Conservation (phyloP, 768 basidiomycete genomes). For the Tylopilus rubrobrunneus region DNA sequence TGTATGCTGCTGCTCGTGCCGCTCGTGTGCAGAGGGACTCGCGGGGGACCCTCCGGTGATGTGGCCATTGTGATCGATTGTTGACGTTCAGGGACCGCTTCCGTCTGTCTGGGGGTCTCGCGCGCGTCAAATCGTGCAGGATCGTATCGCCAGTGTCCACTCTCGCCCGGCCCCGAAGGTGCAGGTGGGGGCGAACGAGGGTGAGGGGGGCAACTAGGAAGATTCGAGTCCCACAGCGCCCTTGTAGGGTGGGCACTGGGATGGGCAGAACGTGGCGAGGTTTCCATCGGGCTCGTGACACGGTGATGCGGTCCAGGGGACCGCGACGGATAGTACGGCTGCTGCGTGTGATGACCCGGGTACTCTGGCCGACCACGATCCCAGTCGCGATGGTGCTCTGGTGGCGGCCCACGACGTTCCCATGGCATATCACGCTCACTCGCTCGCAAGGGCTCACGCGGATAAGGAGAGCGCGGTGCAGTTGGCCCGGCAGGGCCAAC, state of each 20-base stretch:
- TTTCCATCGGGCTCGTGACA: constrained; percentile 50
- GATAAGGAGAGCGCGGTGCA: constrained; percentile 58
- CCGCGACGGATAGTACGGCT: constrained; percentile 31
- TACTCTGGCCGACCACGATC: constrained; percentile 43
- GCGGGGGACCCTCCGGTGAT: constrained; percentile 42
- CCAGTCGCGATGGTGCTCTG: constrained; percentile 51
- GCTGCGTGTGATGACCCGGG: constrained; percentile 28
- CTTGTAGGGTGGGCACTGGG: constrained; percentile 33
- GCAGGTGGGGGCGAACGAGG: constrained; percentile 34
- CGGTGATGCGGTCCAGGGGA: constrained; percentile 38
- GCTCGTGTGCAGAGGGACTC: constrained; percentile 27
- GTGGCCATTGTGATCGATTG: constrained; percentile 38
- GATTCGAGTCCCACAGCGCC: constrained; percentile 63
- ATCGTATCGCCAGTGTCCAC: constrained; percentile 55
- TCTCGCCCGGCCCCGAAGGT: constrained; percentile 39
- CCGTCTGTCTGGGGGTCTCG: constrained; percentile 35
- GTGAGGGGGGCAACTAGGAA: constrained; percentile 31
- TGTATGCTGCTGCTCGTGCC: constrained; percentile 33
- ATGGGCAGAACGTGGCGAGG: constrained; percentile 56
- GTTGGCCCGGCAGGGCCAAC: constrained; percentile 52
- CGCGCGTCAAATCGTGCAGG: constrained; percentile 50
- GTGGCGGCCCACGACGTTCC: constrained; percentile 53
- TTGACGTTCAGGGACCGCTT: constrained; percentile 28
- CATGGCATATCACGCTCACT: constrained; percentile 53
- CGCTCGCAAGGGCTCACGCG: constrained; percentile 46